Evolutionary conservation across 1,139 yeast species (phyloP).

Genomic region (Candida dubliniensis): DNA sequence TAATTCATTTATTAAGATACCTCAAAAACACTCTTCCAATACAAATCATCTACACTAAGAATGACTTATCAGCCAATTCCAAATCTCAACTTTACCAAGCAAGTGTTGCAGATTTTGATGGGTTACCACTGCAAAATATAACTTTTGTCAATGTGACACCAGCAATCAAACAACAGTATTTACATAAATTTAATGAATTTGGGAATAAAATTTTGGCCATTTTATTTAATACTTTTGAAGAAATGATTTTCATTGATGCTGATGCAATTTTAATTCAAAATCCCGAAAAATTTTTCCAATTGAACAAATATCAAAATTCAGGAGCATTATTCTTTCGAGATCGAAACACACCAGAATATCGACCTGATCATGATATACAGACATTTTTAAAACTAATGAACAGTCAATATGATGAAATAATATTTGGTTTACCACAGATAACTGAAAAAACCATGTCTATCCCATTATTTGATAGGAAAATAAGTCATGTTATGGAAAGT

Average conservation of each 20-base stretch:
- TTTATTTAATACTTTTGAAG: constrained; percentile 50
- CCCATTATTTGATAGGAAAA: constrained; percentile 28
- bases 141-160: constrained; percentile 42
- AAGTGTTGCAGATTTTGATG: constrained; percentile 19
- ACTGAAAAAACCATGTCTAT: constrained; percentile 30
- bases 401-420: constrained; percentile 34
- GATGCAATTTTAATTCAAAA: constrained; percentile 44
- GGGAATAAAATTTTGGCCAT: constrained; percentile 52
- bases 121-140: constrained; percentile 37
- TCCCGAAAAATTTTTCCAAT: constrained; percentile 35
- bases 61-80: constrained; percentile 23
- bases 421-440: constrained; percentile 32
- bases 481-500: constrained; percentile 51
- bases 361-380: constrained; percentile 29
- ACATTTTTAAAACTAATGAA: constrained; percentile 42
- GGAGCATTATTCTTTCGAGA: constrained; percentile 53
- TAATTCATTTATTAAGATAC: constrained; percentile 29
- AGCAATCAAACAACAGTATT: constrained; percentile 27
- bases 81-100: constrained; percentile 23
- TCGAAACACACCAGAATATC: constrained; percentile 37
- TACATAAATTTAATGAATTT: constrained; percentile 33
- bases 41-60: constrained; percentile 29
- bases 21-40: constrained; percentile 34
- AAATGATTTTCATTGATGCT: constrained; percentile 49
- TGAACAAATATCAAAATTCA: constrained; percentile 30